Evolutionary conservation across 1,284 basidiomycete genomes (phyloP), one percentile per base, ranked within the genome.

Genomic region (Malassezia equina): DNA sequence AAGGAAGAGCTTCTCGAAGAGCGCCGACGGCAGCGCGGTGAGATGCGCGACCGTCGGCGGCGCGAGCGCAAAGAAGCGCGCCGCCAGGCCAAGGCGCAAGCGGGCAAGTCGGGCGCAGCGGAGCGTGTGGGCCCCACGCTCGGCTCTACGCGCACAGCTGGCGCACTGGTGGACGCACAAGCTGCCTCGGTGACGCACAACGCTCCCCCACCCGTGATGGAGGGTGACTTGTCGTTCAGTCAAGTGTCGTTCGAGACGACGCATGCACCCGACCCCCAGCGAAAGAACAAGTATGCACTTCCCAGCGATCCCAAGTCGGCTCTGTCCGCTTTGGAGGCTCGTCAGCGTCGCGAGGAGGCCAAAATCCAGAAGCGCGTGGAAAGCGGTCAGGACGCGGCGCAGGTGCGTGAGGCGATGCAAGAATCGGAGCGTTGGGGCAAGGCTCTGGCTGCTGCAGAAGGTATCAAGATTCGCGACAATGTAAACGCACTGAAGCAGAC

Each of bases 381-480:
- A 23, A 58, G 61, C 48, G 39, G 34, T 23, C 56, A 60, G 31
- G 65, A 63, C 31, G 59, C 60, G 15, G 55, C 55, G 7, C 60
- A 62, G 3, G 58, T 48, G 24, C 51, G 64, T 13, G 63, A 62
- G 19, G 62, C 64, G 33, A 59, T 59, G 17, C 58, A 61, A 29
- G 65, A 71, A 62, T 39, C 57, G 21, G 59, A 67, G 59, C 62
- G 66, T 32, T 71, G 69, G 71, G 62, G 63, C 50, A 67, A 67
- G 52, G 68, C 64, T 24, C 36, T 66, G 25, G 69, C 69, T 1
- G 65, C 66, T 2, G 64, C 71, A 1, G 55, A 62, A 33, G 71
- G 71, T 29, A 64, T 69, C 54, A 69, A 68, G 60, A 66, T 73
- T 31, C 67, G 69, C 33, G 69, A 73, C 51, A 69, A 73, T 51